Conservation (phyloP, 164 flowering plant genomes). For the Brasenia schreberi region DNA sequence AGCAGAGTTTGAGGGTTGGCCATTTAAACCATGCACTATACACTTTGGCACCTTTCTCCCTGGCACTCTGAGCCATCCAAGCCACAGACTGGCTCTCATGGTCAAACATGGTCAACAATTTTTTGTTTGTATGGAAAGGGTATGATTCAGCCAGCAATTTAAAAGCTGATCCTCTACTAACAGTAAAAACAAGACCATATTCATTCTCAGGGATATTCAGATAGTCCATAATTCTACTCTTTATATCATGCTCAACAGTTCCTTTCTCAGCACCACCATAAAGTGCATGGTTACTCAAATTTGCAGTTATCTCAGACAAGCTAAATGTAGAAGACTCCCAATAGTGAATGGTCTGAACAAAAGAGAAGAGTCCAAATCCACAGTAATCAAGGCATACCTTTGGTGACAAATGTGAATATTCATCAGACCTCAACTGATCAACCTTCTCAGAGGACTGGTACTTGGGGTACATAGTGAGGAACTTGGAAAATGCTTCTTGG, state of each 20-base stretch:
- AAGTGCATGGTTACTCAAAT: slow-evolving; percentile 45
- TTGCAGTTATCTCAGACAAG: slow-evolving; percentile 54
- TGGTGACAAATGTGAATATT: slow-evolving; percentile 38
- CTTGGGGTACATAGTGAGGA: slow-evolving; percentile 66
- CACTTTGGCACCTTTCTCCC: slow-evolving; percentile 53
- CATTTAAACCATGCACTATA: slow-evolving; percentile 57
- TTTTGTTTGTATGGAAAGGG: slow-evolving; percentile 57
- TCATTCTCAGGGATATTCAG: slow-evolving; percentile 71
- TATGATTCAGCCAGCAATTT: slow-evolving; percentile 72
- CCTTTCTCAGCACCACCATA: slow-evolving; percentile 60
- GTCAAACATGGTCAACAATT: slow-evolving; percentile 69
- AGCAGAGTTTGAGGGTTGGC: slow-evolving; percentile 53
- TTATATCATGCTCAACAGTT: slow-evolving; percentile 40
- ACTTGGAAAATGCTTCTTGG: slow-evolving; percentile 36
- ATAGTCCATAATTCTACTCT: slow-evolving; percentile 56
- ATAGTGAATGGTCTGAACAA: slow-evolving; percentile 33
- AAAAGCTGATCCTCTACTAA: slow-evolving; percentile 71
- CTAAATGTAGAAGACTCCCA: slow-evolving; percentile 57
- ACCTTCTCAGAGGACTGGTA: slow-evolving; percentile 49
- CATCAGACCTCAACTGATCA: slow-evolving; percentile 50
- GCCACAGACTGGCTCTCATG: slow-evolving; percentile 62
- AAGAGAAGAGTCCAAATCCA: slow-evolving; percentile 79
- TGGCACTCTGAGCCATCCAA: slow-evolving; percentile 55
- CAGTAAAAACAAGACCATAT: slow-evolving; percentile 76
- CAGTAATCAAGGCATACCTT: slow-evolving; percentile 78